phyloP scores from a whole-genome alignment of 75 land plant genomes.

The Ceratopteris richardii region DNA sequence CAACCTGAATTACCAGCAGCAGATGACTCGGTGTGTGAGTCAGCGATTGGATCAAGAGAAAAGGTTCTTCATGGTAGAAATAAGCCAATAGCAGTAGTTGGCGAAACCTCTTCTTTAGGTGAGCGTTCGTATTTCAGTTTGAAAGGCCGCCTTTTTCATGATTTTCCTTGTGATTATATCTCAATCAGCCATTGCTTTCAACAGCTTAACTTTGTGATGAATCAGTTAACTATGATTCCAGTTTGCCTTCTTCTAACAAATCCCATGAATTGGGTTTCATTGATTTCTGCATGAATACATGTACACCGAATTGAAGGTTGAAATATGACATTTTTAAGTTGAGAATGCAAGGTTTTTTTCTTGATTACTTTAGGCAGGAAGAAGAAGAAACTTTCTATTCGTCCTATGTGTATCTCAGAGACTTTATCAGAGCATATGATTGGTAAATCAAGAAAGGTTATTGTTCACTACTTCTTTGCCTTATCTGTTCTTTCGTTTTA shows the following conservation, averaged over 20 bases:
- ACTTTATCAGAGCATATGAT: neutral
- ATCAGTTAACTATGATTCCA: too few relatives aligned
- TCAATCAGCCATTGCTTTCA: too few relatives aligned
- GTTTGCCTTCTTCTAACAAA: too few relatives aligned
- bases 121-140: neutral
- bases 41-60: constrained; percentile 5
- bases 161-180: neutral
- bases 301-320: too few relatives aligned
- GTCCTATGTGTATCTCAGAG: constrained; percentile 12
- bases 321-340: too few relatives aligned
- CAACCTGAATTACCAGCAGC: constrained; percentile 11
- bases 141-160: neutral
- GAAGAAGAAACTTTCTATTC: constrained; percentile 30
- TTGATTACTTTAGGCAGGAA: constrained; percentile 21
- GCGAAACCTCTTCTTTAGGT: neutral
- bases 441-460: constrained; percentile 3
- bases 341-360: too few relatives aligned
- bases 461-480: too few relatives aligned
- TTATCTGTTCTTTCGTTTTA: too few relatives aligned
- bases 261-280: too few relatives aligned
- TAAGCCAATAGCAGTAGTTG: neutral
- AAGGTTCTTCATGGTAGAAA: neutral
- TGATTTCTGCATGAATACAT: too few relatives aligned
- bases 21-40: constrained; percentile 30
- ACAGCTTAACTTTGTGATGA: too few relatives aligned